Conservation (phyloP, 2,329 filamentous ascomycete species). For the Pseudogymnoascus sp. region DNA sequence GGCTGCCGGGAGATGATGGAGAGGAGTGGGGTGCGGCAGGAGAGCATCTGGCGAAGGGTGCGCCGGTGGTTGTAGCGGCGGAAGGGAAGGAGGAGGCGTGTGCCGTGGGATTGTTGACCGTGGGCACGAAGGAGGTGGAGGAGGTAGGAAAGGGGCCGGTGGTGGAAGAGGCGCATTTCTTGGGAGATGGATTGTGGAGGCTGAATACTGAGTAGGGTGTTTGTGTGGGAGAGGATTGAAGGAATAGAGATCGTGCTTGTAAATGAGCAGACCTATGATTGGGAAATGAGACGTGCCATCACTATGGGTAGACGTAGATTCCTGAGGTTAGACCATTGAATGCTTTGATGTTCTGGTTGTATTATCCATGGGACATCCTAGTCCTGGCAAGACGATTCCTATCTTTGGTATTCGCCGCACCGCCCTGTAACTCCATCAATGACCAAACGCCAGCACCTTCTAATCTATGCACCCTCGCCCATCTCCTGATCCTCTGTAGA, state of each 20-base stretch:
- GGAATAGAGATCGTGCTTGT: background rate
- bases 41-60: slow-evolving; percentile 66
- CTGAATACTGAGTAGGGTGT: slow-evolving; percentile 21
- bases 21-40: slow-evolving; percentile 34
- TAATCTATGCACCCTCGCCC: slow-evolving; percentile 31
- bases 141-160: slow-evolving; percentile 89
- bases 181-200: slow-evolving; percentile 89
- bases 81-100: slow-evolving; percentile 93
- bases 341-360: background rate
- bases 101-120: slow-evolving; percentile 74
- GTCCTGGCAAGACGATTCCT: background rate
- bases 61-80: slow-evolving; percentile 79
- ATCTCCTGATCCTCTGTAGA: slow-evolving; percentile 32
- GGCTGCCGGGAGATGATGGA: slow-evolving; percentile 49
- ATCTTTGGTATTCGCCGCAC: background rate
- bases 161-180: slow-evolving; percentile 85
- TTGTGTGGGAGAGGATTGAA: background rate
- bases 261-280: background rate
- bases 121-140: slow-evolving; percentile 86
- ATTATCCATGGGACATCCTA: background rate
- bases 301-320: background rate
- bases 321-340: background rate
- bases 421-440: background rate
- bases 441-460: background rate
- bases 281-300: background rate